Base-by-base conservation (phyloP, 1,139 yeast species). In the Candida frijolesensis region DNA sequence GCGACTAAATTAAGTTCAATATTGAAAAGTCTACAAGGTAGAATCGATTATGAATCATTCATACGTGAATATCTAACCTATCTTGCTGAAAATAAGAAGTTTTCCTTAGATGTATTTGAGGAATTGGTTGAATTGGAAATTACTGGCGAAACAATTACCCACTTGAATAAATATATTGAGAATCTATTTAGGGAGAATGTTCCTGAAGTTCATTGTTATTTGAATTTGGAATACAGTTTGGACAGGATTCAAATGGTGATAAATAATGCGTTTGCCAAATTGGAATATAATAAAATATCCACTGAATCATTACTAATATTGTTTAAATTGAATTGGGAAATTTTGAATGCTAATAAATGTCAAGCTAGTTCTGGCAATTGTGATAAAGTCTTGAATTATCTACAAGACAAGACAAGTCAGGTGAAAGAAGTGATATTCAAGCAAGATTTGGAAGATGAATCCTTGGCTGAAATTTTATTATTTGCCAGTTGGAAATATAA, bases 191-290 rank as follows among this genome's bases (percentile, higher is more conserved):
- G 52, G 3, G 66, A 67, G 3, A 49, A 54, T 1, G 60, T 64
- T 10, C 79, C 79, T 0, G 55, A 57, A 27, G 65, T 67, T 3
- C 80, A 76, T 54, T 78, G 75, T 54, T 74, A 66, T 57, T 52
- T 63, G 47, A 58, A 72, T 51, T 52, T 62, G 38, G 72, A 74
- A 33, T 58, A 59, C 42, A 73, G 64, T 54, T 54, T 74, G 19
- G 68, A 68, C 42, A 56, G 70, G 29, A 61, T 74, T 4, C 78
- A 73, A 50, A 33, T 53, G 25, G 33, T 65, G 18, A 46, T 59
- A 10, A 54, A 54, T 38, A 38, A 51, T 11, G 42, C 51, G n/a
- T n/a, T 60, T 4, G 44, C 59, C 2, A 42, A 42, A 7, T 38
- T 57, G 11, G 50, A 52, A 4, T 45, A 57, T 2, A 54, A 50